Evolutionary conservation across 768 basidiomycete species (phyloP).

Genomic region (Rhizopogon vesiculosus): DNA sequence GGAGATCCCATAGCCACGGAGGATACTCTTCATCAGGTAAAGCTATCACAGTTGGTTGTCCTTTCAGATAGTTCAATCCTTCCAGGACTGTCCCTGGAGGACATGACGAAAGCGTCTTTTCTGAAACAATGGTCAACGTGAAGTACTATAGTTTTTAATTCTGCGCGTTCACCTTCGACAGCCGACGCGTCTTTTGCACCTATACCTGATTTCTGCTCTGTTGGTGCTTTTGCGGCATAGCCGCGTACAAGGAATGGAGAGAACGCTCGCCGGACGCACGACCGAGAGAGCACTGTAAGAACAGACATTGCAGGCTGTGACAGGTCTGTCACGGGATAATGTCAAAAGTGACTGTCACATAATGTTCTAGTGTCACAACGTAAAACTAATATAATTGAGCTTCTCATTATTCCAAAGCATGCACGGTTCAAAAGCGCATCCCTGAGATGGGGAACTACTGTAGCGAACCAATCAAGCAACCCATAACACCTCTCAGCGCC

Average conservation of each 20-base stretch:
- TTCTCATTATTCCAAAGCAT: no score
- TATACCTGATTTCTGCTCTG: neutral
- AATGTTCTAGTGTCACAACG: neutral
- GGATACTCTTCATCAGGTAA: constrained; percentile 83
- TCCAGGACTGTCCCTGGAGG: constrained; percentile 65
- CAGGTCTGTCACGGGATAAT: neutral
- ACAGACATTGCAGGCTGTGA: constrained; percentile 13
- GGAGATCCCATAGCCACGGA: constrained; percentile 80
- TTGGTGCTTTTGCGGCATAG: constrained; percentile 8
- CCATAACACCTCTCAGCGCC: neutral
- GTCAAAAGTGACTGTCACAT: constrained; percentile 2
- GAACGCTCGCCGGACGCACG: constrained; percentile 8
- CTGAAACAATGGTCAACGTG: constrained; percentile 5
- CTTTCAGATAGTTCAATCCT: constrained; percentile 83
- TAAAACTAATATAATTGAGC: no score
- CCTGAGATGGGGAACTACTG: no score
- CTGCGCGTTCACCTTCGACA: constrained; percentile 11
- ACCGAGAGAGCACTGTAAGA: constrained; percentile 7
- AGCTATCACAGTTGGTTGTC: constrained; percentile 72
- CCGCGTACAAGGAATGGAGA: constrained; percentile 8
- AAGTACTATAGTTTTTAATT: neutral
- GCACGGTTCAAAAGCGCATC: no score
- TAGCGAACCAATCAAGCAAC: no score
- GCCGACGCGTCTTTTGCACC: neutral
- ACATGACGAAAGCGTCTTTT: constrained; percentile 55